These are phyloP conservation scores for Eucalyptus regnans DNA, from an alignment of 345 rosid species.

Conservation along the genomic window DNA sequence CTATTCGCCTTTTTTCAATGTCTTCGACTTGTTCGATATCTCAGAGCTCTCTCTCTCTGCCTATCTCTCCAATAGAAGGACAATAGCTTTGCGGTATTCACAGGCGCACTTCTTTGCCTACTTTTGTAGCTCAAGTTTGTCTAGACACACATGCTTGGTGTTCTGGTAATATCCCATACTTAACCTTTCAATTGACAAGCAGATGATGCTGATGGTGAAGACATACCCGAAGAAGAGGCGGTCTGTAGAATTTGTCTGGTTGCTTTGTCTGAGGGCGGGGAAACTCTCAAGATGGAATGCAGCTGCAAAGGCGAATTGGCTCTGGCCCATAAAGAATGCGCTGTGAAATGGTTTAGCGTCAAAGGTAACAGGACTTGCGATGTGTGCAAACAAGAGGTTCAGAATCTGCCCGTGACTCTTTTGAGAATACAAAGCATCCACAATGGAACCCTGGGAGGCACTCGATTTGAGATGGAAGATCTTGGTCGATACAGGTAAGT, in stretches of 20 bases:
- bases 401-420: constrained; percentile 84
- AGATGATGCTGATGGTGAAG: constrained; percentile 60
- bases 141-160: neutral
- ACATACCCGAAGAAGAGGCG: constrained; percentile 93
- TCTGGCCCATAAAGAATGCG: constrained; percentile 92
- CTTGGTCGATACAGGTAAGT: constrained; percentile 35
- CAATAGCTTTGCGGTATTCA: neutral
- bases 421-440: constrained; percentile 55
- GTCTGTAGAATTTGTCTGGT: constrained; percentile 88
- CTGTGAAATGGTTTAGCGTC: constrained; percentile 89
- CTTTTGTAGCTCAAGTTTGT: neutral
- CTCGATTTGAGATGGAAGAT: constrained; percentile 15
- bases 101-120: neutral
- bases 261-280: constrained; percentile 84
- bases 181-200: constrained; percentile 16
- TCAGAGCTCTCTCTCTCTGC: neutral
- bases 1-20: neutral
- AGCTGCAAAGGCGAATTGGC: constrained; percentile 99
- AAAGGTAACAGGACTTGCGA: constrained; percentile 96
- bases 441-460: constrained; percentile 8
- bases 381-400: constrained; percentile 86
- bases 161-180: neutral
- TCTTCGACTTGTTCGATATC: neutral
- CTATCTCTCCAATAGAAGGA: neutral
- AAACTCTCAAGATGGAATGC: constrained; percentile 96